phyloP scores from a whole-genome alignment of 2,329 filamentous ascomycete genomes.

The Fusarium ramigenum region DNA sequence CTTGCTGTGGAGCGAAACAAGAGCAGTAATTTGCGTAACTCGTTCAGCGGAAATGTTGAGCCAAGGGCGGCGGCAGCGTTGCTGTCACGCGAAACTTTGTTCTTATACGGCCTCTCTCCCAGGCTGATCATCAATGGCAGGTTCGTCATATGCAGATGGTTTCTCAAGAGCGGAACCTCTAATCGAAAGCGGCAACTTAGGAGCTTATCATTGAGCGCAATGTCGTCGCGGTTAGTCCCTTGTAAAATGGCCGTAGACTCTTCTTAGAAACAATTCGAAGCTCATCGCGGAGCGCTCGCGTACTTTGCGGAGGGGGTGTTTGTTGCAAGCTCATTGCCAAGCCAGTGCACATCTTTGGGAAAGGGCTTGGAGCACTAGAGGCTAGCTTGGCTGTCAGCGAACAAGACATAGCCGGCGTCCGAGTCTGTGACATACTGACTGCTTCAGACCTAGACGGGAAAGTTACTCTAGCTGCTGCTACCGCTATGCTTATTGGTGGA shows the following conservation, averaged over 20 bases:
- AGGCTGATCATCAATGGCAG: not conserved
- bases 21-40: rapidly evolving
- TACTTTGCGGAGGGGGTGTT: not conserved
- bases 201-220: not conserved
- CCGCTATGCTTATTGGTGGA: not conserved
- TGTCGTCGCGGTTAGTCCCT: not conserved
- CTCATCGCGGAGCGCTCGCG: not conserved
- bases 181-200: not conserved
- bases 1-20: not conserved
- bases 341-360: not conserved
- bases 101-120: not conserved
- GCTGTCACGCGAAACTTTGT: rapidly evolving
- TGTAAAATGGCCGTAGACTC: not conserved
- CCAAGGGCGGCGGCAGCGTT: no score
- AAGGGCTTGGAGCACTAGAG: not conserved
- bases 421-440: no score
- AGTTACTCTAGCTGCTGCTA: not conserved
- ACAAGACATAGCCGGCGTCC: rapidly evolving
- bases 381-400: not conserved
- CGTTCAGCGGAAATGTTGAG: rapidly evolving
- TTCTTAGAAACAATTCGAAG: not conserved
- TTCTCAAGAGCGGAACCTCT: not conserved
- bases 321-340: not conserved
- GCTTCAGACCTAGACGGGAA: no score
- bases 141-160: not conserved